Base-by-base conservation (phyloP, 148 eudicot genomes). In the Arbutus unedo region DNA sequence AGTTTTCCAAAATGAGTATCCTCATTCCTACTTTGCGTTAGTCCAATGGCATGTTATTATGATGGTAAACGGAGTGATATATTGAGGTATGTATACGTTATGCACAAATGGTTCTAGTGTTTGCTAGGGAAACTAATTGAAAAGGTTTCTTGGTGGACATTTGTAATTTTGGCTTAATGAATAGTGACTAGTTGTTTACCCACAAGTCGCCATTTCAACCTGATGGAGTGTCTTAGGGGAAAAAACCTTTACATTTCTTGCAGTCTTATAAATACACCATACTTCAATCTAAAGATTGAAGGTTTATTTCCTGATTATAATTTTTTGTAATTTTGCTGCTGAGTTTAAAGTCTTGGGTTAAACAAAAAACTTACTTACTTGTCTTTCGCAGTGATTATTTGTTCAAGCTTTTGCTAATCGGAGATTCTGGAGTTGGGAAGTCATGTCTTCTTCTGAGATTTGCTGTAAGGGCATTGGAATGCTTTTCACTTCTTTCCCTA, bases 381-480 rank as follows among this genome's bases (percentile, higher is more conserved):
- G 43, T 80, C 8, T 71, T 50, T 77, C 82, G 83, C 87, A 87
- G 89, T 78, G 90, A 88, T 80, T 88, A 88, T 55, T 87, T 87
- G 89, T 87, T 87, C 87, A 87, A 87, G 85, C 89, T 87, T 85
- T 82, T 87, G 83, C 82, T 88, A 3, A 88, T 88, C 72, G 90
- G 90, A 83, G 90, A 88, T 79, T 88, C 90, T 60, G 90, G 90
- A 77, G 90, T 88, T 66, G 90, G 90, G 18, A 88, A 88, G 78
- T 87, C 89, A 71, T 87, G 89, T 82, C 89, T 87, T 82, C 87
- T 87, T 50, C 85, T 87, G 54, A 85, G 89, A 87, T 87, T 87
- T 87, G 89, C 89, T 76, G 89, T 87, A 84, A 85, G 80, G 83
- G 47, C 6, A 45, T 13, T 71, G 49, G 62, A 49, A 41, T 8